Base-by-base conservation (phyloP, 768 basidiomycete genomes). In the Auricularia cornea region DNA sequence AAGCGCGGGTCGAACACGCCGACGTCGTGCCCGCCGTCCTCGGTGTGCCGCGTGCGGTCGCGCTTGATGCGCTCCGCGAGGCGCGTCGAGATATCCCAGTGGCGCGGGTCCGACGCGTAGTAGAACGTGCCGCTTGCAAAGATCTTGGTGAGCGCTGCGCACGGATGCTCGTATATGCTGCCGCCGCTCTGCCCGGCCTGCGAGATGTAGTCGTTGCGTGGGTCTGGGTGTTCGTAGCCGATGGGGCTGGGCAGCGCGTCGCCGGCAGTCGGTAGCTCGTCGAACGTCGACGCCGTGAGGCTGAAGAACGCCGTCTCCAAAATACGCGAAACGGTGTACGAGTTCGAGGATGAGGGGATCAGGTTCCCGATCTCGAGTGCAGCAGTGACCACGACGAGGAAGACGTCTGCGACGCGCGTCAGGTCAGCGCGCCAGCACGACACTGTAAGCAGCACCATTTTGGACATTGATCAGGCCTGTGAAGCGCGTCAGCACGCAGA, bases 91-190 rank as follows among this genome's bases (percentile, higher is more conserved):
- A 98, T 77, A 73, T 98, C 95, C 92, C 95, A 98, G 6, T 82
- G 79, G 35, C 35, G 44, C 0, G 89, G 83, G 68, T 87, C 86
- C 30, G 87, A 71, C 2, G 97, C 88, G 70, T 91, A 97, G 75
- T 98, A 99, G 77, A 99, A 99, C 1, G 89, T 86, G 4, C 94
- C 94, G 28, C 89, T 89, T 32, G 92, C 89, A 3, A 99, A 77
- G 62, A 98, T 94, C 74, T 96, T 97, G 57, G 85, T 88, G 69
- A 98, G 83, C 0, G 93, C 89, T 65, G 84, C 73, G 72, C 95
- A 98, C 2, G 97, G 97, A 70, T 98, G 93, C 69, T 95, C 93
- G 70, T 88, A 86, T 29, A 88, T 62, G 2, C 71, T 66, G 26
- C 69, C 78, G n/a, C 79, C 79, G 11, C 83, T 68, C 41, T 76